Conservation (phyloP, 352 stramenopile species). For the Globisporangium nunn region DNA sequence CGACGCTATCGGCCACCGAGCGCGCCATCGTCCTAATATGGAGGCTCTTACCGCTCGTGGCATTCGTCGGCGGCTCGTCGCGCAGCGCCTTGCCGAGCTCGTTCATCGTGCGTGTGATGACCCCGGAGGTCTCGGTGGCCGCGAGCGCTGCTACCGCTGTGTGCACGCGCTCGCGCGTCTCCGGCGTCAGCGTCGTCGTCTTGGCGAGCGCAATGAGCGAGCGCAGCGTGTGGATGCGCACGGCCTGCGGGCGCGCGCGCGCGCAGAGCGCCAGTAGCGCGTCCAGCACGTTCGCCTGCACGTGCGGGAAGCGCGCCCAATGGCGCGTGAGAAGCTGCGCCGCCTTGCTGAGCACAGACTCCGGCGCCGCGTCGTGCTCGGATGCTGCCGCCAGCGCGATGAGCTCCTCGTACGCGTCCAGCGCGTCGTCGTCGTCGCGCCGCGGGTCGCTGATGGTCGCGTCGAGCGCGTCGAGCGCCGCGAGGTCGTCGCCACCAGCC, state of each 20-base stretch:
- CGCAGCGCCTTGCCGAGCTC: constrained; percentile 42
- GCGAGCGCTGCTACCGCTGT: constrained; percentile 28
- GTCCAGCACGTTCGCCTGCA: constrained; percentile 68
- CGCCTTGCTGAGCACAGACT: constrained; percentile 57
- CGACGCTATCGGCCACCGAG: neutral
- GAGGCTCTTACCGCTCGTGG: neutral
- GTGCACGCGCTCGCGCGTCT: constrained; percentile 25
- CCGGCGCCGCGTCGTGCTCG: constrained; percentile 16
- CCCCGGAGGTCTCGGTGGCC: constrained; percentile 37
- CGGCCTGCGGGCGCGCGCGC: constrained; percentile 32
- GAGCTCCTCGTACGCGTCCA: constrained; percentile 72
- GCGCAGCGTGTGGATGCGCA: constrained; percentile 72
- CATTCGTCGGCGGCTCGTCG: constrained; percentile 5
- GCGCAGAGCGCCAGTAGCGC: constrained; percentile 46
- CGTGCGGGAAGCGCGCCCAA: constrained; percentile 72
- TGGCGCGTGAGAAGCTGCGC: constrained; percentile 71
- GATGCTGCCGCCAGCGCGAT: constrained; percentile 37
- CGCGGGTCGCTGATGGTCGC: constrained; percentile 46
- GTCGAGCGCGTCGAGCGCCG: constrained; percentile 67
- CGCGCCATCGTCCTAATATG: neutral
- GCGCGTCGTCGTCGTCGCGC: constrained; percentile 61
- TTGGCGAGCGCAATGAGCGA: constrained; percentile 50
- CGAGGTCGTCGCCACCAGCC: constrained; percentile 36
- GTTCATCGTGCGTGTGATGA: constrained; percentile 58
- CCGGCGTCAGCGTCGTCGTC: constrained; percentile 29